phyloP scores from a whole-genome alignment of 306 rosid species.

The Canavalia ensiformis region DNA sequence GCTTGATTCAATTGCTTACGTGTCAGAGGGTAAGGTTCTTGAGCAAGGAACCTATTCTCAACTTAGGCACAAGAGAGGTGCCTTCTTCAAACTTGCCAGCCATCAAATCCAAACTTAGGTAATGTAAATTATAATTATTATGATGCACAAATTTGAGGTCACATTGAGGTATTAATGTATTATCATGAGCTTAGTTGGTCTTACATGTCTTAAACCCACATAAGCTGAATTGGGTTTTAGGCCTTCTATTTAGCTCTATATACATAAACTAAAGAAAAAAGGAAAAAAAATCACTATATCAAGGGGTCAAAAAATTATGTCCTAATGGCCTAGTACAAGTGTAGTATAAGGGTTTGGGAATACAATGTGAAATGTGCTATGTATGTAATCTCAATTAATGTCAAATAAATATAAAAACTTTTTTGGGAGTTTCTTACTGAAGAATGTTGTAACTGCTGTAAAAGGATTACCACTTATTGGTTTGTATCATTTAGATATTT shows the following conservation, averaged over 20 bases:
- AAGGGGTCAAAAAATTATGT: neutral
- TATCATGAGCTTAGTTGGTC: neutral
- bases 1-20: constrained; percentile 81
- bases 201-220: neutral
- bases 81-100: constrained; percentile 82
- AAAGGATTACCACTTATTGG: no score
- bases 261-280: no score
- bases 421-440: neutral
- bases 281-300: neutral
- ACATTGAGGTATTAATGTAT: neutral
- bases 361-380: neutral
- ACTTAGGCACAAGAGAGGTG: constrained; percentile 77
- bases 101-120: constrained; percentile 63
- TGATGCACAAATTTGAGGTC: neutral
- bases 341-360: neutral
- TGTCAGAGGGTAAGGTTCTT: constrained; percentile 80
- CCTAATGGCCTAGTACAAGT: neutral
- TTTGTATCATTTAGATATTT: no score
- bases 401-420: neutral
- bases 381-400: neutral
- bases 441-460: no score
- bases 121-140: constrained; percentile 2
- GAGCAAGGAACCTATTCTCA: constrained; percentile 89
- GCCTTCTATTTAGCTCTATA: neutral
- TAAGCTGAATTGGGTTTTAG: neutral